Percentiles rank a stretch among this genome's conserved stretches.
phyloP scores from a whole-genome alignment of 2,329 filamentous ascomycete species.

The Pseudofabraea citricarpa region DNA sequence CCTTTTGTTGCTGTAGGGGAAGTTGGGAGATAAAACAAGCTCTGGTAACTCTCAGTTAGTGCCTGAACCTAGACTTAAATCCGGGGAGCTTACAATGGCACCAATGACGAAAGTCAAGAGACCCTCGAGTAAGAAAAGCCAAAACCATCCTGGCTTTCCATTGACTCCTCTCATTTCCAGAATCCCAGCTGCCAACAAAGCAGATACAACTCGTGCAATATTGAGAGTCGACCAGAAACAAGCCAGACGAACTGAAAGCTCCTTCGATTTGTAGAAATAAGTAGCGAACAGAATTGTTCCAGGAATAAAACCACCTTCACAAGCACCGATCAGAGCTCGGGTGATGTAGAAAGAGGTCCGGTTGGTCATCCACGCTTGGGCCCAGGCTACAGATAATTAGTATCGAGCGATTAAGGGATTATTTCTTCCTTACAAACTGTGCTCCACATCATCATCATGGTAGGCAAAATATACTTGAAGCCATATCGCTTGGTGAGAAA shows the following conservation, averaged over 20 bases:
- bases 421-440: slow-evolving; percentile 37
- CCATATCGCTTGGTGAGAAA: slow-evolving; percentile 53
- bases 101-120: slow-evolving; percentile 45
- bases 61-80: no score
- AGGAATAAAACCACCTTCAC: slow-evolving; percentile 54
- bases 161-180: slow-evolving; percentile 44
- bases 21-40: slow-evolving; percentile 55
- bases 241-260: slow-evolving; percentile 61
- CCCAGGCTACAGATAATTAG: slow-evolving; percentile 33
- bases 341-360: slow-evolving; percentile 44
- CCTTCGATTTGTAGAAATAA: slow-evolving; percentile 68
- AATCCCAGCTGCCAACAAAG: slow-evolving; percentile 40
- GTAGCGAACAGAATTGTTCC: slow-evolving; percentile 60
- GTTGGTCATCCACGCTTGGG: slow-evolving; percentile 47
- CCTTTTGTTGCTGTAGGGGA: slow-evolving; percentile 63
- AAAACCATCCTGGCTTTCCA: slow-evolving; percentile 50
- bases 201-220: slow-evolving; percentile 38
- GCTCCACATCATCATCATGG: slow-evolving; percentile 46
- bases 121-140: slow-evolving; percentile 42
- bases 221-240: slow-evolving; percentile 60
- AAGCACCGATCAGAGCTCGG: slow-evolving; percentile 46
- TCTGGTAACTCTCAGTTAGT: slow-evolving; percentile 7
- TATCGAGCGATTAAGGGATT: no score
- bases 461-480: slow-evolving; percentile 50
- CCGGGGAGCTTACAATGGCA: slow-evolving; percentile 26